phyloP scores from a whole-genome alignment of 1,284 basidiomycete genomes.

The Puccinia brachypodii region DNA sequence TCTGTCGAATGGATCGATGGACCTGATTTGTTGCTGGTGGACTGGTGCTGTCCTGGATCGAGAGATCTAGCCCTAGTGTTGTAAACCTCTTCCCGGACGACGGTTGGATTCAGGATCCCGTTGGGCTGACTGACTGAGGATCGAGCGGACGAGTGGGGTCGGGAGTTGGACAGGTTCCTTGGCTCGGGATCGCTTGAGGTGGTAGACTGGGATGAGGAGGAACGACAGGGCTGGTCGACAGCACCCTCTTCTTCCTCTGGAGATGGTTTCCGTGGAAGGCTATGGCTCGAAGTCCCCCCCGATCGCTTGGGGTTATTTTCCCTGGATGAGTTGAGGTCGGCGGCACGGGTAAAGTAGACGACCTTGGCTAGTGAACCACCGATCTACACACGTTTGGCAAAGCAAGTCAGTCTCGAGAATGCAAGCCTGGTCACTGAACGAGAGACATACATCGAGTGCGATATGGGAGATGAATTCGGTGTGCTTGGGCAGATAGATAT shows the following conservation, averaged over 20 bases:
- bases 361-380: constrained; percentile 97
- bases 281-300: constrained; percentile 64
- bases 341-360: constrained; percentile 88
- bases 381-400: constrained; percentile 64
- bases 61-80: constrained; percentile 18
- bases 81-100: constrained; percentile 48
- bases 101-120: constrained; percentile 53
- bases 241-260: constrained; percentile 39
- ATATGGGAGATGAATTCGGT: constrained; percentile 64
- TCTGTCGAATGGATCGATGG: constrained; percentile 17
- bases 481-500: constrained; percentile 92
- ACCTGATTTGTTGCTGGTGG: background rate
- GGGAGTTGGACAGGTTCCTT: constrained; percentile 35
- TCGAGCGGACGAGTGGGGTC: constrained; percentile 50
- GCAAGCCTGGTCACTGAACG: constrained; percentile 58
- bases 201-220: constrained; percentile 20
- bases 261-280: background rate
- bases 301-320: constrained; percentile 66
- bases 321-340: constrained; percentile 54
- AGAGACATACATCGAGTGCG: constrained; percentile 67
- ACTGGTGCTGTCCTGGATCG: background rate
- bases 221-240: constrained; percentile 46
- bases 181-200: constrained; percentile 12
- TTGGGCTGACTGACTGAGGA: constrained; percentile 52
- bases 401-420: background rate